A percentile compares a stretch with the other conserved stretches of the same genome.
Evolutionary conservation across 2,329 filamentous ascomycete species (phyloP).

Genomic region (Ceratocystis smalleyi): DNA sequence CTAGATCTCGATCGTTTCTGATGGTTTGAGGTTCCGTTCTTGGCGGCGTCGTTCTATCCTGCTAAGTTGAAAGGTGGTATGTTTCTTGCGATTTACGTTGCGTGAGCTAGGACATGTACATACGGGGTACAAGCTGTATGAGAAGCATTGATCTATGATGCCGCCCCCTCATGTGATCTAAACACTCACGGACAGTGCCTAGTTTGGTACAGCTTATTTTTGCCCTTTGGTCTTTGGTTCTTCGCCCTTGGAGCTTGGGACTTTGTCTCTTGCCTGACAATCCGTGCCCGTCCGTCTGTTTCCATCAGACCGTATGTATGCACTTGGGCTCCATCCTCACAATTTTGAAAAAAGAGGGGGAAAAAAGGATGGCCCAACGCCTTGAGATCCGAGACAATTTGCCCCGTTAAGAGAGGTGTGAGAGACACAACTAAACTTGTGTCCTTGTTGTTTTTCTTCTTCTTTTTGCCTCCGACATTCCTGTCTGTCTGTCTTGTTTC

Average conservation of each 20-base stretch:
- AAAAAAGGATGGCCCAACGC: background rate
- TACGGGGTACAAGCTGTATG: background rate
- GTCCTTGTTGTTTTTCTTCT: background rate
- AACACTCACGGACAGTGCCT: background rate
- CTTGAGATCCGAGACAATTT: background rate
- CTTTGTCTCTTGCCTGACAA: background rate
- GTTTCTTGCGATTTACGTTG: background rate
- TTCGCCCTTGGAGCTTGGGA: background rate
- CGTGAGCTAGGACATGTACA: background rate
- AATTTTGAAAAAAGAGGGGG: background rate
- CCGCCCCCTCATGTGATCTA: background rate
- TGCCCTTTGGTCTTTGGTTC: background rate
- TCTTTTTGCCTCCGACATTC: background rate
- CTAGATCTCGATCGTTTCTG: background rate
- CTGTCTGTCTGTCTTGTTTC: background rate
- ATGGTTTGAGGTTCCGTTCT: background rate
- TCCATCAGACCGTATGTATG: background rate
- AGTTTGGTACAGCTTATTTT: background rate
- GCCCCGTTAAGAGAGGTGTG: no score
- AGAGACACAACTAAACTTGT: background rate
- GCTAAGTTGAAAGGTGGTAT: background rate
- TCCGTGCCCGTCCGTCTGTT: background rate
- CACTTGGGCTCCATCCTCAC: background rate
- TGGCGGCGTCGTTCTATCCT: background rate
- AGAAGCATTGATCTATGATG: no score